These are phyloP conservation scores for Nakazawaea siamensis DNA, from an alignment of 805 yeast species.

Conservation along the genomic window DNA sequence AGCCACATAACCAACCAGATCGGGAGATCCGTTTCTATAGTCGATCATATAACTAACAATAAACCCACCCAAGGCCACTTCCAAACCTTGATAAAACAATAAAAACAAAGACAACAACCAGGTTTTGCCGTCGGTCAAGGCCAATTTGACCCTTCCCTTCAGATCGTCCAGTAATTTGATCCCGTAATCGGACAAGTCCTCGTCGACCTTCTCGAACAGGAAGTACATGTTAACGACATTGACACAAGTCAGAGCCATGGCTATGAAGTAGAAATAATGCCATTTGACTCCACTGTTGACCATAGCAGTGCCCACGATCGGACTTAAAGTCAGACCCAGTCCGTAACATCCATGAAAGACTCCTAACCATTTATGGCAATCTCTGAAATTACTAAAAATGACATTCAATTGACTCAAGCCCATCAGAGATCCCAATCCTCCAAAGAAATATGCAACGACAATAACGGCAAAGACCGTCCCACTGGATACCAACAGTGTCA, in stretches of 20 bases:
- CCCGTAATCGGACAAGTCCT: slow-evolving; percentile 19
- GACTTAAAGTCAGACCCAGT: slow-evolving; percentile 12
- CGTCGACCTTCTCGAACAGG: slow-evolving; percentile 36
- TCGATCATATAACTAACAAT: slow-evolving; percentile 25
- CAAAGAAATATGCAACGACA: slow-evolving; percentile 19
- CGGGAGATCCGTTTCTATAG: slow-evolving; percentile 18
- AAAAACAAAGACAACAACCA: slow-evolving; percentile 25
- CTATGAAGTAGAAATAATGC: slow-evolving; percentile 25
- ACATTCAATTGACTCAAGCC: slow-evolving; percentile 18
- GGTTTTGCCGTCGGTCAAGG: slow-evolving; percentile 11
- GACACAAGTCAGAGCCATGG: slow-evolving; percentile 20
- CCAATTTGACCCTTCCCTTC: slow-evolving; percentile 1
- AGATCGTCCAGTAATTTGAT: slow-evolving; percentile 4
- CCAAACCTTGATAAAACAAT: slow-evolving; percentile 27
- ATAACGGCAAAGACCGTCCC: slow-evolving; percentile 18
- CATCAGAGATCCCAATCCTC: slow-evolving; percentile 18
- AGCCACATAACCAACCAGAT: slow-evolving; percentile 23
- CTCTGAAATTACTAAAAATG: slow-evolving; percentile 17
- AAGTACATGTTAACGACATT: slow-evolving; percentile 20
- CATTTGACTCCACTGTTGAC: slow-evolving; percentile 47
- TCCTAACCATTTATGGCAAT: slow-evolving; percentile 16
- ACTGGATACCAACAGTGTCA: slow-evolving; percentile 15
- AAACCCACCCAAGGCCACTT: slow-evolving; percentile 28
- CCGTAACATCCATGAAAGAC: slow-evolving; percentile 20
- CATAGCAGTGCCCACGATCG: slow-evolving; percentile 20